These are phyloP conservation scores for Rosa rugosa DNA, from an alignment of 306 rosid species.

Conservation along the genomic window DNA sequence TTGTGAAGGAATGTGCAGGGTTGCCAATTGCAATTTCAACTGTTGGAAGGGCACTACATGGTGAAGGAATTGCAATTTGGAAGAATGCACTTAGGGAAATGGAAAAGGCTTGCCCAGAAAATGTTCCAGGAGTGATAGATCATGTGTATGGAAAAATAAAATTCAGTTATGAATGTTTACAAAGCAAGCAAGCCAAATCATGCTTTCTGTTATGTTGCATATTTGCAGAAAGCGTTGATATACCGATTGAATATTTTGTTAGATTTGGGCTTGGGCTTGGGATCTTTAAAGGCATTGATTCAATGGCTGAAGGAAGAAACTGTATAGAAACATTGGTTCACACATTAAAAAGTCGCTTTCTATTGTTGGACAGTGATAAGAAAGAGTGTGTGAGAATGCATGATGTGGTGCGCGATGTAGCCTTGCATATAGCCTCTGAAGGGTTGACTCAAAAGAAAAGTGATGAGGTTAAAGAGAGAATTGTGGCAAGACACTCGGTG, in stretches of 20 bases:
- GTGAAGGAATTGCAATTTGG: slow-evolving; percentile 26
- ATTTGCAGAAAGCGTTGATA: not conserved
- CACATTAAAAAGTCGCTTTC: not conserved
- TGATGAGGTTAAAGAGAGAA: not conserved
- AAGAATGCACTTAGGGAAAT: slow-evolving; percentile 29
- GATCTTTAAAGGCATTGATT: not conserved
- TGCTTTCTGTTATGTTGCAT: not conserved
- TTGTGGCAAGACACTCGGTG: not conserved
- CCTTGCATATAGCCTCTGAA: not conserved
- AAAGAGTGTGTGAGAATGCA: not conserved
- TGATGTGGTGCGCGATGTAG: not conserved
- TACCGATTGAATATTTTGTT: not conserved
- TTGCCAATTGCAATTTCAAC: slow-evolving; percentile 41
- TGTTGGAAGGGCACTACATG: slow-evolving; percentile 27
- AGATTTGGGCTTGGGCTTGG: not conserved
- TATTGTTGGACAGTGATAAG: not conserved
- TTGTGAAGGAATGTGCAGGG: slow-evolving; percentile 33
- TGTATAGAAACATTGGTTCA: not conserved
- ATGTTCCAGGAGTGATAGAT: not conserved
- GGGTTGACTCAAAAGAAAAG: not conserved
- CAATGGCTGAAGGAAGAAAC: not conserved
- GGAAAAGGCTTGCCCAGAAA: not conserved
- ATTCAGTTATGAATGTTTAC: not conserved
- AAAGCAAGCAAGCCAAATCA: slow-evolving; percentile 1
- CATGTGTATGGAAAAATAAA: not conserved